These are phyloP conservation scores for Keithomyces neogunnii DNA, from an alignment of 2,329 filamentous ascomycete genomes.

Conservation along the genomic window DNA sequence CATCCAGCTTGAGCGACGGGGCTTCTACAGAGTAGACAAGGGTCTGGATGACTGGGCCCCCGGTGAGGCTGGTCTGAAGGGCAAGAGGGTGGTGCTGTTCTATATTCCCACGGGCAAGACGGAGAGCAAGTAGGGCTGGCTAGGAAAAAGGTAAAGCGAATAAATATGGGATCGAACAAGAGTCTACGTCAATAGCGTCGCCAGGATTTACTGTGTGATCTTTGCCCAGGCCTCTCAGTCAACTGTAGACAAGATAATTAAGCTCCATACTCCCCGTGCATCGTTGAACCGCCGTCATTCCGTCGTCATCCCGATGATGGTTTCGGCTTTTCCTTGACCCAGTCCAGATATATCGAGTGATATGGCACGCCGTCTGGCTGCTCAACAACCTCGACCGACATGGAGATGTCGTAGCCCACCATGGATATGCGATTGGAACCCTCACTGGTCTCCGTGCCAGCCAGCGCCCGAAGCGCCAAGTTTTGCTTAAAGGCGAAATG, in stretches of 20 bases:
- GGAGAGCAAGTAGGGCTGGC: conserved; percentile 10
- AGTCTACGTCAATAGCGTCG: not conserved
- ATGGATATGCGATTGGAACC: not conserved
- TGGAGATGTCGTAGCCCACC: not conserved
- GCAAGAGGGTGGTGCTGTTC: conserved; percentile 45
- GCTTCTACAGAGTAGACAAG: conserved; percentile 82
- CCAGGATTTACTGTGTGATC: no score
- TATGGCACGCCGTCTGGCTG: not conserved
- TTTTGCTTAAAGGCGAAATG: no score
- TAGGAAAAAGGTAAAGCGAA: not conserved
- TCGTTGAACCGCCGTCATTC: no score
- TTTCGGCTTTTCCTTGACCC: not conserved
- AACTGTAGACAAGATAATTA: no score
- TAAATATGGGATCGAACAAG: not conserved
- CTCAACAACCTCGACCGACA: not conserved
- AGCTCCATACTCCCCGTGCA: no score
- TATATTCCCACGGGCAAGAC: conserved; percentile 44
- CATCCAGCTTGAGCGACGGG: conserved; percentile 90
- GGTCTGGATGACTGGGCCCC: conserved; percentile 40
- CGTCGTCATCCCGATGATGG: no score
- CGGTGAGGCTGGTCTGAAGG: conserved; percentile 39
- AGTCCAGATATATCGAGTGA: not conserved
- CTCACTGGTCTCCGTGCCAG: not conserved
- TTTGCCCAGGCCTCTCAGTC: no score
- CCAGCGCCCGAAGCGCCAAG: no score